A percentile compares a stretch with the other conserved stretches of the same genome.
Conservation (phyloP, 352 stramenopile genomes). For the Phytophthora vignae region DNA sequence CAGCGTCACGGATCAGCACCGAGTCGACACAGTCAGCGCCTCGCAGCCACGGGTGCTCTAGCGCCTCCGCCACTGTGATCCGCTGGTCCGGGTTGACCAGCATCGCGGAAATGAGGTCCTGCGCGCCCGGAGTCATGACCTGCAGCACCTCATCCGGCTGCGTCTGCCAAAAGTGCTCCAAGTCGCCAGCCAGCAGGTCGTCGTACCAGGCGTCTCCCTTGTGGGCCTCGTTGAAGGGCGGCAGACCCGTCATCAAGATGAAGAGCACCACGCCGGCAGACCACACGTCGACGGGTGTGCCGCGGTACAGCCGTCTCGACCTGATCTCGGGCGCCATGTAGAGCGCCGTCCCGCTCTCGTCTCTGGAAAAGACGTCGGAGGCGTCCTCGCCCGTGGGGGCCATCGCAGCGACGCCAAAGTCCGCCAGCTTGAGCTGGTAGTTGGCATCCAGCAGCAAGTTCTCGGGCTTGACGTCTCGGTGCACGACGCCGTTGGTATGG, state of each 20-base stretch:
- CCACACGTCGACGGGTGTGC: conserved; percentile 89
- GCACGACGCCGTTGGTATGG: conserved; percentile 74
- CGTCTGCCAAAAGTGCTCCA: conserved; percentile 65
- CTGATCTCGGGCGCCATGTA: conserved; percentile 92
- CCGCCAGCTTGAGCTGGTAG: conserved; percentile 90
- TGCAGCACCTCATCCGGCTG: conserved; percentile 47
- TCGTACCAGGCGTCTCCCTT: conserved; percentile 84
- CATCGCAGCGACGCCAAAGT: conserved; percentile 94
- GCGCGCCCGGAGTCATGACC: conserved; percentile 57
- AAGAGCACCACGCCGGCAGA: conserved; percentile 91
- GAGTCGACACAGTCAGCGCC: conserved; percentile 54
- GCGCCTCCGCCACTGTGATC: conserved; percentile 60
- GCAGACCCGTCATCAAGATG: conserved; percentile 90
- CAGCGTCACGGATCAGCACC: conserved; percentile 38
- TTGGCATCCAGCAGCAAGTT: conserved; percentile 89
- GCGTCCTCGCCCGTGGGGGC: conserved; percentile 25
- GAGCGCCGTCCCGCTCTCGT: conserved; percentile 82
- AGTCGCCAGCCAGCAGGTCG: conserved; percentile 53
- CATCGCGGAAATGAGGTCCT: conserved; percentile 79
- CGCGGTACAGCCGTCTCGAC: conserved; percentile 64
- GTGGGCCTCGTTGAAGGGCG: conserved; percentile 84
- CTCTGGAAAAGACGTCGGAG: conserved; percentile 38
- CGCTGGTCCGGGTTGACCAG: conserved; percentile 70
- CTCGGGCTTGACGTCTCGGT: conserved; percentile 93
- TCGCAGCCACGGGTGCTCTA: conserved; percentile 70